These are phyloP conservation scores for Penicillium freii DNA, from an alignment of 2,329 filamentous ascomycete species.

Conservation along the genomic window DNA sequence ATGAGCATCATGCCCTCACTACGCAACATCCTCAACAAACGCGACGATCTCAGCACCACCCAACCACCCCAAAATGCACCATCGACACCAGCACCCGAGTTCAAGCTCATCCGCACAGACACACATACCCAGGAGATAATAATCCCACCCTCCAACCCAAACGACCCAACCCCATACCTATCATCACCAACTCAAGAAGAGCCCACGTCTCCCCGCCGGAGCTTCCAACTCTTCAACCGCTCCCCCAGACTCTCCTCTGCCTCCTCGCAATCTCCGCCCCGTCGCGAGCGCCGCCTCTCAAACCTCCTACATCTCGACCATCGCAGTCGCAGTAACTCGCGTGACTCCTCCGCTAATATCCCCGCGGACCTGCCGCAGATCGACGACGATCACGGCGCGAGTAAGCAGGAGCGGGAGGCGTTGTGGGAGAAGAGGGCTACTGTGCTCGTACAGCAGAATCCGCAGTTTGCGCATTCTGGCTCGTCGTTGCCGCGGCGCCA, in stretches of 20 bases:
- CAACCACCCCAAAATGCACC: slow-evolving; percentile 46
- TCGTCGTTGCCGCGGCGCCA: slow-evolving; percentile 19
- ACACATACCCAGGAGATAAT: slow-evolving; percentile 78
- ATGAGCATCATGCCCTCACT: slow-evolving; percentile 52
- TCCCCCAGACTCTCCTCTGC: slow-evolving; percentile 26
- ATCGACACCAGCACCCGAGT: slow-evolving; percentile 56
- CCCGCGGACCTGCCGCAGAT: slow-evolving; percentile 79
- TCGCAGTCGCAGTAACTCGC: slow-evolving; percentile 34
- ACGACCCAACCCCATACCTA: slow-evolving; percentile 29
- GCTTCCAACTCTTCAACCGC: slow-evolving; percentile 36
- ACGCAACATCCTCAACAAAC: slow-evolving; percentile 62
- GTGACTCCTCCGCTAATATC: slow-evolving; percentile 61
- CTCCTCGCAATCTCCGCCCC: slow-evolving; percentile 29
- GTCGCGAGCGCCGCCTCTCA: slow-evolving; percentile 35
- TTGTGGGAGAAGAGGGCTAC: slow-evolving; percentile 94
- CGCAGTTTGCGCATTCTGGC: slow-evolving; percentile 44
- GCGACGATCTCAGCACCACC: slow-evolving; percentile 50
- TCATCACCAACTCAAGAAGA: slow-evolving; percentile 6
- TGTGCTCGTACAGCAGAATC: slow-evolving; percentile 67
- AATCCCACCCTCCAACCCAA: slow-evolving; percentile 59
- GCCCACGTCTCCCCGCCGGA: slow-evolving; percentile 36
- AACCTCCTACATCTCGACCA: slow-evolving; percentile 37
- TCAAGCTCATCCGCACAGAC: slow-evolving; percentile 82
- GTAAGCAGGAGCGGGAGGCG: slow-evolving; percentile 60
- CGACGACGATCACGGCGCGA: slow-evolving; percentile 45